Evolutionary conservation across 2,329 filamentous ascomycete genomes (phyloP), one percentile per base, ranked within the genome.

Genomic region (Diaporthe ilicicola): DNA sequence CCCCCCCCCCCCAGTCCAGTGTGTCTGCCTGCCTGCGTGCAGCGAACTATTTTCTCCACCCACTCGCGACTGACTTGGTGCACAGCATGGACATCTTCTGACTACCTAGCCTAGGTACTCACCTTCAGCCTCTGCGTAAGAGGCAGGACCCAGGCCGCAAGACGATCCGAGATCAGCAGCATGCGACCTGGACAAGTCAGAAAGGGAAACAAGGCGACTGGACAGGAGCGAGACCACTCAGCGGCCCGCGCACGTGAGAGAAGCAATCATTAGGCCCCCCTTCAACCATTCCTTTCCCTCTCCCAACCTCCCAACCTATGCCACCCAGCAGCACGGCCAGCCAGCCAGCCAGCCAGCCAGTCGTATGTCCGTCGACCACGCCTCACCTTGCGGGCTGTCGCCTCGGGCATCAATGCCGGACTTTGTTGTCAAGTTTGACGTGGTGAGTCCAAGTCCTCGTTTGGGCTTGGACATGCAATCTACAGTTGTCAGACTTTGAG

Each of bases 41-140:
- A 50, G 29, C 29, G 44, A 64, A 64, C 59, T 50, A 64, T 64
- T 64, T 64, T 64, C 59, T 64, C 44, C 59, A 64, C 59, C 59
- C 59, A 50, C 44, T 64, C 59, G 59, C 24, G 19, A 64, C 59
- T 64, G 59, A 50, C 59, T 64, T 64, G 59, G 29, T 64, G 59
- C 29, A 50, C 42, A 37, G 29, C 59, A 37, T 34, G 27, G 29
- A 37, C 59, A 64, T 64, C 44, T 64, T 37, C 59, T 64, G 59
- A 64, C 59, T n/a, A n/a, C n/a, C n/a, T n/a, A n/a, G n/a, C n/a
- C n/a, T n/a, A n/a, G n/a, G n/a, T n/a, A n/a, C 46, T 50, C 59
- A 64, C 44, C 59, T 64, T 37, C 42, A 24, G 59, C 34, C 59
- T 48, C 42, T 37, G 29, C 44, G 44, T 44, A 17, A 24, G 42